phyloP scores from a whole-genome alignment of 1,284 basidiomycete genomes.

The Irpex lacteus region DNA sequence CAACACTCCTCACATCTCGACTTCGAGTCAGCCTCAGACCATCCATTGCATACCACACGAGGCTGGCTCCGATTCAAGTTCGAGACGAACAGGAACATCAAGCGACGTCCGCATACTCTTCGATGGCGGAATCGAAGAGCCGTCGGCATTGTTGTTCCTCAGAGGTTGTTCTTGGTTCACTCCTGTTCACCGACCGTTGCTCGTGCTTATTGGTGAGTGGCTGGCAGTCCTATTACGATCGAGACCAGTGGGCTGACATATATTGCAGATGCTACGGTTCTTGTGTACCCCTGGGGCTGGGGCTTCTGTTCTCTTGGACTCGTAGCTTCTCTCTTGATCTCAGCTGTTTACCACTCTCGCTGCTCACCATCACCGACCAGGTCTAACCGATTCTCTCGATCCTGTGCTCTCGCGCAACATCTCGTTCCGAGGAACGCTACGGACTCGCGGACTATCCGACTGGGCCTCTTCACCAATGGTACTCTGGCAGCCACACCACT shows the following conservation, averaged over 20 bases:
- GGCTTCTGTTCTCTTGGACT: neutral
- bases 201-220: neutral
- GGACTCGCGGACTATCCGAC: neutral
- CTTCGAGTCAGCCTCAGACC: neutral
- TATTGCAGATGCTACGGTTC: neutral
- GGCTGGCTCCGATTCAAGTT: too few species aligned
- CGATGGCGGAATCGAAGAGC: neutral
- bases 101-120: neutral
- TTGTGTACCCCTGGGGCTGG: neutral
- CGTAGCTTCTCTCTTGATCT: neutral
- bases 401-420: neutral
- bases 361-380: neutral
- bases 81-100: neutral
- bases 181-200: neutral
- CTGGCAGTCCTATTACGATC: neutral
- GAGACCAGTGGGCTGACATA: neutral
- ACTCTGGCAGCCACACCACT: neutral
- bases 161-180: neutral
- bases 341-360: neutral
- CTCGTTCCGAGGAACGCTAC: neutral
- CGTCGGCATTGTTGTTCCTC: neutral
- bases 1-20: neutral
- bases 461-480: neutral
- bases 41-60: neutral
- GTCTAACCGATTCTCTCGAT: neutral